A percentile compares a stretch with the other conserved stretches of the same genome.
phyloP scores from a whole-genome alignment of 192 early-diverging fungal genomes.

The Rhizophagus sp. region DNA sequence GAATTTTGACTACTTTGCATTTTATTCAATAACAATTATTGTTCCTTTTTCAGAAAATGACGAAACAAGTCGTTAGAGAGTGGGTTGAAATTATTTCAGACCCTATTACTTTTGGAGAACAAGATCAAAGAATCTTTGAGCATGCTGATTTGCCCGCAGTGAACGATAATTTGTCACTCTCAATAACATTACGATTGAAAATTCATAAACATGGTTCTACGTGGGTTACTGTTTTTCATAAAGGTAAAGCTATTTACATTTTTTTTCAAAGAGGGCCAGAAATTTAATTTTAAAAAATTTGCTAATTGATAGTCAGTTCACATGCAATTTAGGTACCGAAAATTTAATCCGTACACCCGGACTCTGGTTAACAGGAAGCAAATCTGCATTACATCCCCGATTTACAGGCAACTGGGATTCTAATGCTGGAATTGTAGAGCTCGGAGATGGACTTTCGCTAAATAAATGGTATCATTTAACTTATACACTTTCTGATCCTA shows the following conservation, averaged over 20 bases:
- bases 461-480: conserved; percentile 2
- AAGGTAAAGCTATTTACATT: neutral
- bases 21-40: no score
- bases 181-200: neutral
- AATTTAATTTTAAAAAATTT: no score
- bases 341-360: neutral
- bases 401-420: neutral
- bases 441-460: neutral
- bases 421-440: neutral
- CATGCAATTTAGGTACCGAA: neutral
- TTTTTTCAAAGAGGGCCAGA: no score
- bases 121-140: neutral
- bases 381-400: conserved; percentile 1
- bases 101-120: no score
- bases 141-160: neutral
- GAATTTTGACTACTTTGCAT: no score
- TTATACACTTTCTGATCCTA: conserved; percentile 18
- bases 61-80: no score
- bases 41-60: no score
- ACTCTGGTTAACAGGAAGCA: neutral
- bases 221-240: neutral
- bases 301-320: no score
- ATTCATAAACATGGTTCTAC: neutral
- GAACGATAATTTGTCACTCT: no score
- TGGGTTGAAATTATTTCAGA: no score